Evolutionary conservation across 2,329 filamentous ascomycete species (phyloP).

Genomic region (Ceratocystis variospora): DNA sequence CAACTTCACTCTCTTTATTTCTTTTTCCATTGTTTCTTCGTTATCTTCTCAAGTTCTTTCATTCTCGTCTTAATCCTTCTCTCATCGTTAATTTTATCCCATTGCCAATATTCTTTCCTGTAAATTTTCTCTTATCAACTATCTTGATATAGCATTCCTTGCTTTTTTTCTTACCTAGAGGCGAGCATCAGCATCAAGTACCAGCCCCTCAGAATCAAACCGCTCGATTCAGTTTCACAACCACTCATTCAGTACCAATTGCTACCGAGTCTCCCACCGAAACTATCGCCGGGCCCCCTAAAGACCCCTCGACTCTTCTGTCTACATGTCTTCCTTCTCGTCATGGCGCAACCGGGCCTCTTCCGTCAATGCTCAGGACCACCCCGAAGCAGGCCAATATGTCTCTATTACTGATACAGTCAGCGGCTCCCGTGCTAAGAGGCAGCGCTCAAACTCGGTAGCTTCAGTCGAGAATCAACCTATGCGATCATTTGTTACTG

Average conservation of each 20-base stretch:
- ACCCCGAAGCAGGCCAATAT: constrained; percentile 21
- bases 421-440: neutral
- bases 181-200: neutral
- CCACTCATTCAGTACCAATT: neutral
- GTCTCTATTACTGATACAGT: constrained; percentile 18
- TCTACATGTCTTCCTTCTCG: constrained; percentile 28
- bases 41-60: neutral
- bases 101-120: neutral
- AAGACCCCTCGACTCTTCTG: neutral
- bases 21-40: neutral
- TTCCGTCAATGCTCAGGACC: constrained; percentile 21
- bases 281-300: neutral
- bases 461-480: constrained; percentile 31
- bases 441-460: constrained; percentile 27
- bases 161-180: neutral
- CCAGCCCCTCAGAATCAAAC: neutral
- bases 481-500: constrained; percentile 57
- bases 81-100: neutral
- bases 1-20: neutral
- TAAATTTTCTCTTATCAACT: neutral
- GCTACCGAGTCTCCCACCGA: neutral
- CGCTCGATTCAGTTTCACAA: neutral
- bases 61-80: neutral
- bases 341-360: constrained; percentile 33
- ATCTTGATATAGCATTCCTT: neutral